Percentiles rank a stretch among this genome's conserved stretches.
phyloP scores from a whole-genome alignment of 2,329 filamentous ascomycete species.

The Colletotrichum lentis region DNA sequence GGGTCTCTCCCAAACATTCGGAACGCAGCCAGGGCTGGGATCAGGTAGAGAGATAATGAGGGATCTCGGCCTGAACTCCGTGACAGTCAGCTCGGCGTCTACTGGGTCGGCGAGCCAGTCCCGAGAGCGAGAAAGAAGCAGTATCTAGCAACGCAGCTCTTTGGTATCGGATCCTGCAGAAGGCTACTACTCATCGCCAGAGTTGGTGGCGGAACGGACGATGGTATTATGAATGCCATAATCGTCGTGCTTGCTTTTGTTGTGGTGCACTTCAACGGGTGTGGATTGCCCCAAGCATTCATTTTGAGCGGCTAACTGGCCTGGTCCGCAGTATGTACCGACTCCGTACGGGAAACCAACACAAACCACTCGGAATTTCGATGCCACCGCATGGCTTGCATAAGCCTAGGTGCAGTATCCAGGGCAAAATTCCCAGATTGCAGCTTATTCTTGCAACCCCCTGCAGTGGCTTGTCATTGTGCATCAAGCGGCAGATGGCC shows the following conservation, averaged over 20 bases:
- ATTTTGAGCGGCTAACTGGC: background rate
- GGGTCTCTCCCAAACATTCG: background rate
- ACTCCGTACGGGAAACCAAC: background rate
- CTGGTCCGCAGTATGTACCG: too few relatives aligned
- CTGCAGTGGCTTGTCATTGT: slow-evolving; percentile 1
- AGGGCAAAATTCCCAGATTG: background rate
- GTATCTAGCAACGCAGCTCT: background rate
- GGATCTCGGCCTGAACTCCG: background rate
- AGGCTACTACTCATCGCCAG: background rate
- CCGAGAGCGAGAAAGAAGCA: background rate
- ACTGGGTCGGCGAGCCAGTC: background rate
- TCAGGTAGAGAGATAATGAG: too few relatives aligned
- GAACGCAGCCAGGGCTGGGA: too few relatives aligned
- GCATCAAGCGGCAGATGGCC: background rate
- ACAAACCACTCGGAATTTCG: background rate
- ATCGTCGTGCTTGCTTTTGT: slow-evolving; percentile 21
- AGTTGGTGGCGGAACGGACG: background rate
- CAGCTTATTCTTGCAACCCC: slow-evolving; percentile 12
- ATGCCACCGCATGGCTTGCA: slow-evolving; percentile 23
- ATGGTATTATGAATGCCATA: slow-evolving; percentile 11
- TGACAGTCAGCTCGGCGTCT: background rate
- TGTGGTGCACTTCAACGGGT: slow-evolving; percentile 7
- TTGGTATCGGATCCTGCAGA: background rate
- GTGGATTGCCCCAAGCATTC: slow-evolving; percentile 6
- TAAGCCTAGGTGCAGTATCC: slow-evolving; percentile 6